Evolutionary conservation across 805 yeast genomes (phyloP).

Genomic region (Wickerhamomyces rabaulensis): DNA sequence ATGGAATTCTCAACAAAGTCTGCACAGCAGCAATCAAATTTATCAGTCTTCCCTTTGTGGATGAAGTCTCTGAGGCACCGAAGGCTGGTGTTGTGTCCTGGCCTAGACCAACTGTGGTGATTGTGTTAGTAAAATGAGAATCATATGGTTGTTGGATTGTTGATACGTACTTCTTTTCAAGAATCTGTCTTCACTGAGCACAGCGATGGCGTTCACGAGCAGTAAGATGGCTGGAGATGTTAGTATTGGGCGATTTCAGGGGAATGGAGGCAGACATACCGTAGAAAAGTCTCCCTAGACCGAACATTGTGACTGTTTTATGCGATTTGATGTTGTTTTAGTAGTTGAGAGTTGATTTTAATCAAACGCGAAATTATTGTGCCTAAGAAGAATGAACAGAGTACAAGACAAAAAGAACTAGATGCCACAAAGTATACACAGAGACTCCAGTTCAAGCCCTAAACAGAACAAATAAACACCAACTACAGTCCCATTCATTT

Average conservation of each 20-base stretch:
- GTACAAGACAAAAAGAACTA: too few relatives aligned
- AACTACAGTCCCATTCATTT: not conserved
- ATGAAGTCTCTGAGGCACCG: conserved; percentile 37
- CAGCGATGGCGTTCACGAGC: conserved; percentile 69
- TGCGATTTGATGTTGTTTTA: not conserved
- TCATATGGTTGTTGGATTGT: not conserved
- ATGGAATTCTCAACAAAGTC: conserved; percentile 70
- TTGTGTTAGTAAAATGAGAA: conserved; percentile 1
- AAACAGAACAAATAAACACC: not conserved
- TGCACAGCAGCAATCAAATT: conserved; percentile 69
- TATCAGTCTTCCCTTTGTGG: conserved; percentile 54
- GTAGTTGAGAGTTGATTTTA: too few relatives aligned
- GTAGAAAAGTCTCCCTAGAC: conserved; percentile 54
- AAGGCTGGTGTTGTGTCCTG: conserved; percentile 35
- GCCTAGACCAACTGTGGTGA: conserved; percentile 39
- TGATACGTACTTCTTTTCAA: conserved; percentile 49
- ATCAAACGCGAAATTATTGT: not conserved
- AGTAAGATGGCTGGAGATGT: conserved; percentile 33
- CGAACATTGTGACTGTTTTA: conserved; percentile 38
- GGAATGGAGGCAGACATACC: conserved; percentile 22
- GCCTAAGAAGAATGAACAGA: too few relatives aligned
- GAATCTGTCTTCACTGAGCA: conserved; percentile 75
- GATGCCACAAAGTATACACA: too few relatives aligned
- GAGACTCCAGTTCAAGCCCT: too few relatives aligned
- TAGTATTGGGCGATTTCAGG: conserved; percentile 4